Evolutionary conservation across 495 filamentous ascomycete genomes (phyloP).

Genomic region (Podospora bellae-mahoneyi): DNA sequence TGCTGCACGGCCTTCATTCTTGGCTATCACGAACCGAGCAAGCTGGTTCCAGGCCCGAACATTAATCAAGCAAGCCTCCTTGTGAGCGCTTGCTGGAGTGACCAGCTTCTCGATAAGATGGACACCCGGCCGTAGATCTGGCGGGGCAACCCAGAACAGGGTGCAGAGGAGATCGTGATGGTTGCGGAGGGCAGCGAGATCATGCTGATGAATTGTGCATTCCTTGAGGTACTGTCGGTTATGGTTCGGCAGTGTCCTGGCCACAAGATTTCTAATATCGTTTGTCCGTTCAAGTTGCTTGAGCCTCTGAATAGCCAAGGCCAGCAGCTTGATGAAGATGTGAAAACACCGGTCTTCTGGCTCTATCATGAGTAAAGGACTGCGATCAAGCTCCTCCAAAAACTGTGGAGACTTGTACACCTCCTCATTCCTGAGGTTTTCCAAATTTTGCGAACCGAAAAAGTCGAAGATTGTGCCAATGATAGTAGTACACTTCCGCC

Average conservation of each 20-base stretch:
- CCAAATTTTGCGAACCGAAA: slow-evolving; percentile 71
- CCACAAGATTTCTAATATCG: slow-evolving; percentile 71
- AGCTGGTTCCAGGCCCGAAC: slow-evolving; percentile 78
- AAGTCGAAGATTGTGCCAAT: slow-evolving; percentile 86
- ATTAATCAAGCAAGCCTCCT: slow-evolving; percentile 79
- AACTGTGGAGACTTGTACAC: slow-evolving; percentile 72
- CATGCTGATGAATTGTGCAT: slow-evolving; percentile 63
- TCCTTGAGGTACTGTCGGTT: slow-evolving; percentile 84
- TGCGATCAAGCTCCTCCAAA: slow-evolving; percentile 64
- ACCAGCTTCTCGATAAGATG: slow-evolving; percentile 74
- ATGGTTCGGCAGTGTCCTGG: slow-evolving; percentile 83
- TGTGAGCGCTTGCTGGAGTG: slow-evolving; percentile 73
- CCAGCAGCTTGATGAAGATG: slow-evolving; percentile 85
- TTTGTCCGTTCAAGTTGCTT: slow-evolving; percentile 58
- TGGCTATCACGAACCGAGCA: slow-evolving; percentile 68
- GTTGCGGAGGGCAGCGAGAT: slow-evolving; percentile 84
- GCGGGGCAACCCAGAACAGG: slow-evolving; percentile 80
- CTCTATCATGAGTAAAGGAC: slow-evolving; percentile 58
- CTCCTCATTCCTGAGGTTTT: slow-evolving; percentile 74
- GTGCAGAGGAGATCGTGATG: slow-evolving; percentile 91
- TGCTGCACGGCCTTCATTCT: slow-evolving; percentile 46
- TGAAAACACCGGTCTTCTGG: slow-evolving; percentile 84
- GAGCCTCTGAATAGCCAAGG: slow-evolving; percentile 62
- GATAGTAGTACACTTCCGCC: slow-evolving; percentile 73
- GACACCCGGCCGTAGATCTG: slow-evolving; percentile 63